These are phyloP conservation scores for Rhizophora mangle DNA, from an alignment of 345 rosid species.

Conservation along the genomic window DNA sequence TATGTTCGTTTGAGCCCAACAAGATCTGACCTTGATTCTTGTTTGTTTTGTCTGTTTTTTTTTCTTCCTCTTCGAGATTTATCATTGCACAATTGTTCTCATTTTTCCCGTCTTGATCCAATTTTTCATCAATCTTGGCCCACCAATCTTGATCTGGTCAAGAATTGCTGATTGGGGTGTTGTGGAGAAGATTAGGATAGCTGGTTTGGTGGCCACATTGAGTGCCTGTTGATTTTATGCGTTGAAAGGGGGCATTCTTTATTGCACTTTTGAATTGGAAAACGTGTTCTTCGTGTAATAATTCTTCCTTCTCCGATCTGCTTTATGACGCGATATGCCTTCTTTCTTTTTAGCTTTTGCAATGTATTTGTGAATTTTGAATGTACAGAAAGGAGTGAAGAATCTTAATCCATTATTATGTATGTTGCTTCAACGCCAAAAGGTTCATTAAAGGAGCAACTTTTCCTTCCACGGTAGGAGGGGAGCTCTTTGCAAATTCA, in stretches of 20 bases:
- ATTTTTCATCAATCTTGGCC: not conserved
- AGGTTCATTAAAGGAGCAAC: not conserved
- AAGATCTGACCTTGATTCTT: not conserved
- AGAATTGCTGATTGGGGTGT: not conserved
- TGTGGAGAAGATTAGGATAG: not conserved
- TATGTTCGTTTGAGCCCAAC: not conserved
- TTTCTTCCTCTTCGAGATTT: no score
- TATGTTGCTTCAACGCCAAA: constrained; percentile 4
- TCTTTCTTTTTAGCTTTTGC: not conserved
- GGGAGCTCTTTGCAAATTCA: constrained; percentile 3
- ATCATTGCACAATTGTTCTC: not conserved
- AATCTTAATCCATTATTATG: constrained; percentile 13
- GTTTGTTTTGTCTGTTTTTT: not conserved
- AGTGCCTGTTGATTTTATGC: constrained; percentile 2
- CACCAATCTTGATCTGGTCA: constrained; percentile 19
- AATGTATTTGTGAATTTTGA: not conserved
- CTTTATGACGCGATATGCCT: not conserved
- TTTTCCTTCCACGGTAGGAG: constrained; percentile 9
- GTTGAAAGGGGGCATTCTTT: constrained; percentile 2
- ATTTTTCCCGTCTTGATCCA: not conserved
- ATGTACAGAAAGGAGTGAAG: constrained; percentile 9
- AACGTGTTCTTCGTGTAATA: not conserved
- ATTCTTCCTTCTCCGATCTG: constrained; percentile 17
- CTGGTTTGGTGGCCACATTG: constrained; percentile 2
- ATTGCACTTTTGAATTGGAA: not conserved